Percentiles rank a stretch among this genome's conserved stretches.
These are phyloP conservation scores for Tylopilus sp. DNA, from an alignment of 1,284 basidiomycete genomes.

Conservation along the genomic window DNA sequence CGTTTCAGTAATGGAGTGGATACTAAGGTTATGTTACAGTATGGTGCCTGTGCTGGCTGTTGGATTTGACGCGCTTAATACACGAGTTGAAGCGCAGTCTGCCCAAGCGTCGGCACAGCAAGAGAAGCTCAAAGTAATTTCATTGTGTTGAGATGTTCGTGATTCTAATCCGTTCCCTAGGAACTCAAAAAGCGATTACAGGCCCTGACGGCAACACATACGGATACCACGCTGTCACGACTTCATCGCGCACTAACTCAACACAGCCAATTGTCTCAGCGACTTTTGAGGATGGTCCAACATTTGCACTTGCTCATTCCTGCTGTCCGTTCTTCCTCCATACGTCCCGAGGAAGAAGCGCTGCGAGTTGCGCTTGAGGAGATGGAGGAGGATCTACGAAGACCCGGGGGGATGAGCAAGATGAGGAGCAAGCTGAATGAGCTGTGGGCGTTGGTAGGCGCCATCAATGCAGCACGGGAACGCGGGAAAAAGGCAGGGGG, in stretches of 20 bases:
- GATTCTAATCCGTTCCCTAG: constrained; percentile 30
- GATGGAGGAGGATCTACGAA: constrained; percentile 70
- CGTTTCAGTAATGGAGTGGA: background rate
- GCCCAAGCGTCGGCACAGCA: constrained; percentile 67
- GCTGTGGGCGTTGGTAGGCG: constrained; percentile 83
- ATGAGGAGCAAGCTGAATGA: constrained; percentile 77
- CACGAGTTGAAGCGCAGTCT: constrained; percentile 77
- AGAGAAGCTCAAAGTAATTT: constrained; percentile 58
- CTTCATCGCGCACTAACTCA: constrained; percentile 61
- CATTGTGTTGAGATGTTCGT: background rate
- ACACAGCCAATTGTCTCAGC: constrained; percentile 72
- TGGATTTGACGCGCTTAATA: constrained; percentile 80
- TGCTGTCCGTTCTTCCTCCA: constrained; percentile 68
- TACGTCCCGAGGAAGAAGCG: constrained; percentile 79
- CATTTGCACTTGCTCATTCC: constrained; percentile 81
- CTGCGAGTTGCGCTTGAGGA: constrained; percentile 67
- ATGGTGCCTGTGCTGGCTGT: constrained; percentile 80
- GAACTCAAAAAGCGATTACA: constrained; percentile 67
- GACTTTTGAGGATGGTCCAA: constrained; percentile 69
- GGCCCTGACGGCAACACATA: constrained; percentile 62
- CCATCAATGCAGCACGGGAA: constrained; percentile 63
- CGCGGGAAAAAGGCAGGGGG: constrained; percentile 45
- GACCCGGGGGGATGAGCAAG: constrained; percentile 47
- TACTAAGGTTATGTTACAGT: constrained; percentile 39
- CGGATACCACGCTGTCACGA: constrained; percentile 67